Base-by-base conservation (phyloP, 2,329 filamentous ascomycete genomes). In the Verticillium nubilum region DNA sequence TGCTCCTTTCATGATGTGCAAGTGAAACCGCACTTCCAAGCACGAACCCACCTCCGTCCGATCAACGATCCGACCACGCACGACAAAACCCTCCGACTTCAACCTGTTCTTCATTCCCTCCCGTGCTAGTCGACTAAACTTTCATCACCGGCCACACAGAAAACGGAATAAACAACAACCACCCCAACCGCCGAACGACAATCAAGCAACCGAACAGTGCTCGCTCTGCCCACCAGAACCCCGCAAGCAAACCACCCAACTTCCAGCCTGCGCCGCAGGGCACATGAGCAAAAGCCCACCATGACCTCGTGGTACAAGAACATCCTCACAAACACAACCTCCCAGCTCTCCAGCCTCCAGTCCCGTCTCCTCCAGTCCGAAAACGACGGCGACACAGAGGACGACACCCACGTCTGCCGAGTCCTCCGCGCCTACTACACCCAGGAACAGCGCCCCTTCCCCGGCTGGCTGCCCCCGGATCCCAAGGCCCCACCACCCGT, bases 401-500 rank as follows among this genome's bases (percentile, higher is more conserved):
- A 98, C 77, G 92, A 96, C 77, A 96, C 92, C 2, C 92, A 98
- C 78, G 90, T 98, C 69, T 96, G 91, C 76, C 91, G 95, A 68
- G 92, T 96, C 35, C 86, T 99, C 27, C 90, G 95, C 68, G 89
- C 87, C 67, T 97, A 98, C 82, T 98, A 99, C 80, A 85, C 81
- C 57, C 93, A 98, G 73, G 95, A 96, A 70, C 90, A 89, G 66
- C 87, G 88, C 25, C 81, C 86, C 1, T 90, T 93, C 63, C 95
- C 95, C 1, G 76, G 80, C 66, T 98, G 95, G 94, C 87, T 98
- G 7, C 92, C 93, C 7, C 88, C 91, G 5, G 91, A 97, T 73
- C 93, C 92, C n/a, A 94, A 91, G 74, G 85, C 84, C 4, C 86
- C 86, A 50, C 81, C 82, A 37, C 78, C 83, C 33, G 73, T 77